Base-by-base conservation (phyloP, 345 rosid genomes). In the Euphorbia lathyris region DNA sequence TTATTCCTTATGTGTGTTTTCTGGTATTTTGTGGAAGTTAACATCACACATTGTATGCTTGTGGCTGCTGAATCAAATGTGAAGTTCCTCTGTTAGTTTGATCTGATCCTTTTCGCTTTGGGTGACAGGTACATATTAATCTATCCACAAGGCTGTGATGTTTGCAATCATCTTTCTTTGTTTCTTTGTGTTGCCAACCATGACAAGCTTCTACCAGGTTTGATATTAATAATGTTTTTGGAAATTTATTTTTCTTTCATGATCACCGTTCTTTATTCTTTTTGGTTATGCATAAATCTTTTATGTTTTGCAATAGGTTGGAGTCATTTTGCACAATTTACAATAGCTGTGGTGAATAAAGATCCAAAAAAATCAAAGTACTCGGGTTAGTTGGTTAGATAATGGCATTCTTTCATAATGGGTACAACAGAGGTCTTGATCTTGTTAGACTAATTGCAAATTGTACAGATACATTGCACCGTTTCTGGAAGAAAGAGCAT, bases 251-350 rank as follows among this genome's bases (percentile, higher is more conserved):
- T 36, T 53, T 23, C 38, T 63, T n/a, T 8, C 27, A 34, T 19
- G 25, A 26, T 63, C 56, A 17, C 6, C 9, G 12, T 10, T 11
- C 20, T 68, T 65, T 12, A 14, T 66, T 70, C 23, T 58, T 40
- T 67, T 13, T 47, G 58, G 16, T 63, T 42, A 25, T 72, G 29
- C 40, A 58, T 29, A 29, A n/a, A 29, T 29, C 27, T 58, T 56
- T 8, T 29, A 3, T 12, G 27, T 40, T 68, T 12, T 72, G 82
- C 63, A 66, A 69, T 81, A 94, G 98, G 97, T 19, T 94, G 98
- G 97, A 88, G 95, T 80, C 96, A 91, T 84, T 91, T 90, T 83
- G 98, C 93, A 52, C 97, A 91, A 83, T 94, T 91, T 71, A 91
- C 98, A 22, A 91, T 94, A 61, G 96, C 96, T 84, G 93, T 91